A percentile compares a stretch with the other conserved stretches of the same genome.
phyloP scores from a whole-genome alignment of 2,329 filamentous ascomycete species.

The Elsinoe perseae region DNA sequence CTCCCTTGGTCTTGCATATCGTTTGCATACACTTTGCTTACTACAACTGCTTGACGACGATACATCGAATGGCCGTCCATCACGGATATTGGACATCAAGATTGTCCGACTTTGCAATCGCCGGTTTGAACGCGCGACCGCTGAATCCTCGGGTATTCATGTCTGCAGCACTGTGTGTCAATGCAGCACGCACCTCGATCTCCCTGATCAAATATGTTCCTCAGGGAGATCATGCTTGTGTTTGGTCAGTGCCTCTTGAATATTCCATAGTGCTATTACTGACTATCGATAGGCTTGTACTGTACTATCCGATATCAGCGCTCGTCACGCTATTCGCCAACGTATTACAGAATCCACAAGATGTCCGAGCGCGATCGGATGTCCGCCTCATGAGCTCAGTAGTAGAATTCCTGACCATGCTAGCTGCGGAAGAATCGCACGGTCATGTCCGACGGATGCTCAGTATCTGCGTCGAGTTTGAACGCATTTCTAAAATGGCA shows the following conservation, averaged over 20 bases:
- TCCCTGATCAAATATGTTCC: slow-evolving; percentile 93
- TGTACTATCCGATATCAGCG: slow-evolving; percentile 94
- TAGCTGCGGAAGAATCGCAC: slow-evolving; percentile 67
- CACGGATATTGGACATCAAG: slow-evolving; percentile 97
- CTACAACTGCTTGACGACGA: slow-evolving; percentile 95
- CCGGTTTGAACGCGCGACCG: slow-evolving; percentile 82
- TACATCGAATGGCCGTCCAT: slow-evolving; percentile 96
- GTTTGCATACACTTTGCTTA: slow-evolving; percentile 94
- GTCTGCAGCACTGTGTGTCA: slow-evolving; percentile 84
- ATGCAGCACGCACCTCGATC: slow-evolving; percentile 85
- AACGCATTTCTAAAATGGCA: slow-evolving; percentile 82
- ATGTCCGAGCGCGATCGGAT: slow-evolving; percentile 79
- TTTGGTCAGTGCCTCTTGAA: slow-evolving; percentile 60
- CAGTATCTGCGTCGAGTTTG: slow-evolving; percentile 89
- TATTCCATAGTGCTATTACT: slow-evolving; percentile 11
- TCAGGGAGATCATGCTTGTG: slow-evolving; percentile 86
- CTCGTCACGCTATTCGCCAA: slow-evolving; percentile 94
- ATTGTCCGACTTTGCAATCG: slow-evolving; percentile 88
- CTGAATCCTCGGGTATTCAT: slow-evolving; percentile 92
- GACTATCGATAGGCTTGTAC: slow-evolving; percentile 56
- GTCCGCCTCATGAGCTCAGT: slow-evolving; percentile 87
- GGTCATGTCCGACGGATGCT: slow-evolving; percentile 91
- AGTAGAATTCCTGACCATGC: slow-evolving; percentile 80
- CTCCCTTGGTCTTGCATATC: slow-evolving; percentile 86
- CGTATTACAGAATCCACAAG: slow-evolving; percentile 88